Conservation (phyloP, 2,329 filamentous ascomycete species). For the Rhinocladiella similis region DNA sequence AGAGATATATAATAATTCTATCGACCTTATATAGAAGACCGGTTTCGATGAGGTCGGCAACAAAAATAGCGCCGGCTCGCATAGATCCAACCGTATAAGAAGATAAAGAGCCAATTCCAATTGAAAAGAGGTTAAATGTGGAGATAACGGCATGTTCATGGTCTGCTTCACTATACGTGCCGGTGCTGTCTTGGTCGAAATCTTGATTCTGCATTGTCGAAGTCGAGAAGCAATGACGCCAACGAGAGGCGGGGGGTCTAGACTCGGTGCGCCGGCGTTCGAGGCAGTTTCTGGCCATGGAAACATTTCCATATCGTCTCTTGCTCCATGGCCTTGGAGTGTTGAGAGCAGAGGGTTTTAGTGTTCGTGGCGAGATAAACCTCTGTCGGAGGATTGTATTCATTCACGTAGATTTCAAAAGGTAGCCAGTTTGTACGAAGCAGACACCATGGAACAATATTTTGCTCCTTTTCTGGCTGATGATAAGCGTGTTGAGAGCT, state of each 20-base stretch:
- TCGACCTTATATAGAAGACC: slow-evolving; percentile 20
- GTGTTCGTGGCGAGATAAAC: slow-evolving; percentile 2
- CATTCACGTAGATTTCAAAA: background rate
- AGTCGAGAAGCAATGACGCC: background rate
- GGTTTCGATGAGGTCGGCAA: slow-evolving; percentile 22
- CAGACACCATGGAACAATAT: no score
- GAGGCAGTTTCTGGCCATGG: no score
- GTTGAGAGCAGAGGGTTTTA: background rate
- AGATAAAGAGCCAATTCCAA: slow-evolving; percentile 26
- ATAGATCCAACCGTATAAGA: slow-evolving; percentile 27
- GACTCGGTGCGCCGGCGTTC: no score
- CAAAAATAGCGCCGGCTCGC: slow-evolving; percentile 28
- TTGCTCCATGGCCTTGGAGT: no score
- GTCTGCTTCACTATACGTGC: slow-evolving; percentile 16
- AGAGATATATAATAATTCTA: slow-evolving; percentile 23
- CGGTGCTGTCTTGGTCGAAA: slow-evolving; percentile 9
- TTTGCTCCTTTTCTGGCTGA: no score
- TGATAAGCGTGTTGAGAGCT: no score
- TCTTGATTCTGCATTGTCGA: slow-evolving; percentile 4
- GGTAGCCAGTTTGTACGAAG: background rate
- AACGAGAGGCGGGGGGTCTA: background rate
- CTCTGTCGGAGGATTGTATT: background rate
- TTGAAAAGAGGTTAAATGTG: slow-evolving; percentile 27
- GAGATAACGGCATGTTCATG: slow-evolving; percentile 28
- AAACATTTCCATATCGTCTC: no score